Base-by-base conservation (phyloP, 768 basidiomycete species). In the Termitomyces sp. region DNA sequence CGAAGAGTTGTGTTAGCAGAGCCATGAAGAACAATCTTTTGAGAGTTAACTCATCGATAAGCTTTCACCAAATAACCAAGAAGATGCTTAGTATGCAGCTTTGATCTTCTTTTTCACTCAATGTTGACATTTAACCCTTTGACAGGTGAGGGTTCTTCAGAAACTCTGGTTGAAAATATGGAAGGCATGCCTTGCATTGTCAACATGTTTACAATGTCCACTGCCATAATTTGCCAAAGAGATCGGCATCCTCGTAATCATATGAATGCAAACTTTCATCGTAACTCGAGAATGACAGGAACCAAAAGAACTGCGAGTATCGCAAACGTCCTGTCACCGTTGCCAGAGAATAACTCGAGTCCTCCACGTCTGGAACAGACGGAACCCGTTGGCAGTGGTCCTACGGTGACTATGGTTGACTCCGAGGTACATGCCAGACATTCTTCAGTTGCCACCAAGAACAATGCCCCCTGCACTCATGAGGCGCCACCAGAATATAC, bases 81-180 rank as follows among this genome's bases (percentile, higher is more conserved):
- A 54, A 30, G 46, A 59, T 59, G 58, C 26, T 49, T n/a, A 40
- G 58, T 54, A 14, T 14, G 58, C 55, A 22, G 18, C 13, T 30
- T 28, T 38, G 13, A 22, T 16, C 18, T 4, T 48, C 35, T 16
- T 22, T n/a, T 14, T 16, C 13, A 13, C 2, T 30, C 16, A 6
- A 53, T 14, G 18, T 30, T 24, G 16, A 43, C 10, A 30, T 20
- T 1, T 8, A 42, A 38, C 13, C 20, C 18, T 57, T 24, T n/a
- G n/a, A n/a, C 14, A 35, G 20, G 9, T 35, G 18, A n/a, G 6
- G n/a, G 0, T 24, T 24, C 9, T 22, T 14, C 32, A 45, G 53
- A 50, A 33, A 26, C 36, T 49, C 47, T 49, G 20, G 47, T 49
- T 49, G 47, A 49, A n/a, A 49, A 4, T 10, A 33, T 13, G 18